A percentile compares a stretch with the other conserved stretches of the same genome.
phyloP scores from a whole-genome alignment of 2,329 filamentous ascomycete genomes.

The Coleophoma eucalyptorum region DNA sequence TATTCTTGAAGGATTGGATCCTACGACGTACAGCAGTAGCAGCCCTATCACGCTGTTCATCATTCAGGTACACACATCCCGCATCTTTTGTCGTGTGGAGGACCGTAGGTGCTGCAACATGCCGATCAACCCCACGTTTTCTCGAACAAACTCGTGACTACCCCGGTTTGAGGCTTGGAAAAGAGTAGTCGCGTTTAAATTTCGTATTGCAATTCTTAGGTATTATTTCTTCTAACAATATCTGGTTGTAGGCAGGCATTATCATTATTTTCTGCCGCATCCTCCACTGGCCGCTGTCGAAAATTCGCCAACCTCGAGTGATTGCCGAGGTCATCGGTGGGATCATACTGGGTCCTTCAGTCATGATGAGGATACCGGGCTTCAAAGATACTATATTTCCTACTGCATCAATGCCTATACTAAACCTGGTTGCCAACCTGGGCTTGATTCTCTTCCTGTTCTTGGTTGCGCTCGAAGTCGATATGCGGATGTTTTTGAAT shows the following conservation, averaged over 20 bases:
- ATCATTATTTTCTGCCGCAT: constrained; percentile 73
- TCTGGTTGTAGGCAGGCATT: constrained; percentile 52
- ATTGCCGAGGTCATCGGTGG: constrained; percentile 85
- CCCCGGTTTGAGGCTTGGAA: not conserved
- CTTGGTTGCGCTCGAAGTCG: constrained; percentile 82
- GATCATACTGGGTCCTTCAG: constrained; percentile 79
- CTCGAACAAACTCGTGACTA: not conserved
- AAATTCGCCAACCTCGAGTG: constrained; percentile 74
- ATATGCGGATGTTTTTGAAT: constrained; percentile 69
- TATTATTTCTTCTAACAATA: not conserved
- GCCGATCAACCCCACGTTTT: not conserved
- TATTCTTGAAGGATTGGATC: constrained; percentile 60
- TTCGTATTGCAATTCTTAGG: not conserved
- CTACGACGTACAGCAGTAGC: constrained; percentile 54
- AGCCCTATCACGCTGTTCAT: constrained; percentile 68
- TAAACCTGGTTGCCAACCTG: constrained; percentile 77
- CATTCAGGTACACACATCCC: constrained; percentile 50
- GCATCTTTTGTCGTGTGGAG: not conserved
- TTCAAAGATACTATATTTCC: constrained; percentile 79
- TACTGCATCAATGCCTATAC: constrained; percentile 64
- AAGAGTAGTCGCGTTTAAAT: not conserved
- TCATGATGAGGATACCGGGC: constrained; percentile 80
- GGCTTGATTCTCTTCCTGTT: constrained; percentile 85
- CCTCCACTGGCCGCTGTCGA: constrained; percentile 73
- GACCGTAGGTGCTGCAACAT: not conserved